Evolutionary conservation across 2,329 filamentous ascomycete genomes (phyloP).

Genomic region (Neopestalotiopsis clavispora): DNA sequence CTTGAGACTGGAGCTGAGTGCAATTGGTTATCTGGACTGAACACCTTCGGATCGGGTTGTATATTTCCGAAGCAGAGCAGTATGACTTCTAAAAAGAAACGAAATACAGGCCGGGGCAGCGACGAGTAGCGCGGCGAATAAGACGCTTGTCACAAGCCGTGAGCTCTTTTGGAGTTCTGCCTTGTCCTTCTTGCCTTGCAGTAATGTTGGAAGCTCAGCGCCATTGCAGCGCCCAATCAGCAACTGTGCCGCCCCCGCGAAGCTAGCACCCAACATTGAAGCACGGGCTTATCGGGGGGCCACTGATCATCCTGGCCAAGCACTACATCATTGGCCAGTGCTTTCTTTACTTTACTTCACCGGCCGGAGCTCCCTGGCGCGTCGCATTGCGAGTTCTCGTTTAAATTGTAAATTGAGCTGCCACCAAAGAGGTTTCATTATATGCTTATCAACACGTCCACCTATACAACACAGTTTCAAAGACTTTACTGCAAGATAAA

Average conservation of each 20-base stretch:
- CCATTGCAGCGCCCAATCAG: slow-evolving; percentile 13
- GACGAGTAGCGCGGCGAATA: background rate
- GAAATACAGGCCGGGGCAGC: background rate
- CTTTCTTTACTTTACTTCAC: background rate
- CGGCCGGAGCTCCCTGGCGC: background rate
- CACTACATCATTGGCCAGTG: slow-evolving; percentile 22
- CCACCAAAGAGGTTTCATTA: background rate
- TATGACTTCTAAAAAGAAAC: background rate
- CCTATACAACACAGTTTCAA: too few relatives aligned
- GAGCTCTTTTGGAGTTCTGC: slow-evolving; percentile 15
- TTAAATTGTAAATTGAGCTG: background rate
- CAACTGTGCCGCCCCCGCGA: background rate
- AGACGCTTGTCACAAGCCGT: slow-evolving; percentile 1
- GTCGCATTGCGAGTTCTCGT: background rate
- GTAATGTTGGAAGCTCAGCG: slow-evolving; percentile 2
- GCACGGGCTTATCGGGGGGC: background rate
- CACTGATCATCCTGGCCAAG: background rate
- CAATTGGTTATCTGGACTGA: background rate
- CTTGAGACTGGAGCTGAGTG: background rate
- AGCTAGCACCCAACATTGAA: background rate
- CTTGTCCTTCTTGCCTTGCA: slow-evolving; percentile 6
- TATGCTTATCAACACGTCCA: background rate
- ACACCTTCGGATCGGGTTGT: background rate
- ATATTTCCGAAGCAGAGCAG: background rate
- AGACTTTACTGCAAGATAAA: too few relatives aligned